Base-by-base conservation (phyloP, 805 yeast species). In the Ogataea methanolica region DNA sequence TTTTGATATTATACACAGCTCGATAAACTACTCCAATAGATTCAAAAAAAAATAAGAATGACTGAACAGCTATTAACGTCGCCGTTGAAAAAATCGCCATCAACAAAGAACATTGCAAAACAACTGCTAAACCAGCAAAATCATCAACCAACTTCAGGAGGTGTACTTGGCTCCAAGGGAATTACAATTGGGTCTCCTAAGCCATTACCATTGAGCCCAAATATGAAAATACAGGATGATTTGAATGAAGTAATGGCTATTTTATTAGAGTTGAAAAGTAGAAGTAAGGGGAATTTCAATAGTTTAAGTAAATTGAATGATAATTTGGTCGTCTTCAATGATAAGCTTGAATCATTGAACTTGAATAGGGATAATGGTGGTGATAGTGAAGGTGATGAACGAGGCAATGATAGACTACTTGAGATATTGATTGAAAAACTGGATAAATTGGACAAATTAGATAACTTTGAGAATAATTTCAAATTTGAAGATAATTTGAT, bases 51-150 rank as follows among this genome's bases (percentile, higher is more conserved):
- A 31, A 26, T 7, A 15, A 23, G 6, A 35, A 33, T 21, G 38
- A 17, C 39, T 17, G 22, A 42, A 23, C 39, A 16, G 14, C 12
- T 12, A 16, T 15, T 43, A 26, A 45, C 44, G 19, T 51, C 57
- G 3, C 57, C 57, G 14, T 41, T 57, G 33, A 55, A 55, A 46
- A 55, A 55, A 42, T 55, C 57, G 19, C 58, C 60, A 12, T 50
- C 58, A 9, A 47, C 40, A 39, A 48, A 54, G 31, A 57, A 57
- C 41, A 53, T 57, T 15, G 47, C 53, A 31, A 56, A 51, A 42
- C 48, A 50, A 33, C 22, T 53, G 11, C 51, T 26, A 26, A 26
- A 56, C 40, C 47, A 50, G 29, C 26, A 50, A 15, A 26, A 26
- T 12, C 55, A 55, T 39, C 44, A 35, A 33, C 44, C 45, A 19